These are phyloP conservation scores for Colletotrichum neosansevieriae DNA, from an alignment of 2,329 filamentous ascomycete species.

Conservation along the genomic window DNA sequence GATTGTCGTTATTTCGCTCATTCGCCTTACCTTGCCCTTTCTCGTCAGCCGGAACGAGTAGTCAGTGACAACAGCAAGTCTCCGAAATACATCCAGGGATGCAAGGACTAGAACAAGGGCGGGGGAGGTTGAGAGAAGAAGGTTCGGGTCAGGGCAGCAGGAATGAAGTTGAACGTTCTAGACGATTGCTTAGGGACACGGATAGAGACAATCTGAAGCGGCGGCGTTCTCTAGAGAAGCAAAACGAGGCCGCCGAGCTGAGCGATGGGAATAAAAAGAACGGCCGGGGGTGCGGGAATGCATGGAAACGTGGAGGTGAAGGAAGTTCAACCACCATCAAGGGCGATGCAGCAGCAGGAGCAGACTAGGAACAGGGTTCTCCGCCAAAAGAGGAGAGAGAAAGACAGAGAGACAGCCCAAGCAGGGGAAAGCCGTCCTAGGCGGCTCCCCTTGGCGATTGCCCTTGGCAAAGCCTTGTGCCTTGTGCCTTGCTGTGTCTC, in stretches of 20 bases:
- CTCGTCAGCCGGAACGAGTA: not conserved
- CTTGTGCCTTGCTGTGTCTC: slow-evolving; percentile 1
- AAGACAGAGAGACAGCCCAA: slow-evolving; percentile 15
- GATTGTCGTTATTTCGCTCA: slow-evolving; percentile 38
- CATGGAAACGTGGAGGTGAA: slow-evolving; percentile 22
- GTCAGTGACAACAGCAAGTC: not conserved
- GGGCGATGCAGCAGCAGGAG: slow-evolving; percentile 8
- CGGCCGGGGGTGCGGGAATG: slow-evolving; percentile 7
- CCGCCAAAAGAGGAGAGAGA: slow-evolving; percentile 36
- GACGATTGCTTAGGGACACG: slow-evolving; percentile 10
- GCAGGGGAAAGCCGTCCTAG: slow-evolving; percentile 3
- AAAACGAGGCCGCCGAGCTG: slow-evolving; percentile 8
- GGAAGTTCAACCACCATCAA: slow-evolving; percentile 26
- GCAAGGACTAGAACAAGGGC: not conserved
- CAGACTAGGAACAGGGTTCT: slow-evolving; percentile 32
- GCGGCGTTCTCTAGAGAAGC: not conserved
- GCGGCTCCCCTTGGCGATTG: slow-evolving; percentile 12
- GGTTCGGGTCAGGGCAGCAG: slow-evolving; percentile 30
- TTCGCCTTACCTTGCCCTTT: slow-evolving; percentile 17
- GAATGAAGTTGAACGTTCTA: slow-evolving; percentile 17
- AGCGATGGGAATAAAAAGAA: slow-evolving; percentile 1
- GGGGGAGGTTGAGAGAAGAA: slow-evolving; percentile 27
- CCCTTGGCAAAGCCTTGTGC: slow-evolving; percentile 24
- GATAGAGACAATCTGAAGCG: slow-evolving; percentile 24
- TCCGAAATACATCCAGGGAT: slow-evolving; percentile 14